phyloP scores from a whole-genome alignment of 768 basidiomycete genomes.

The Suillus brevipes region DNA sequence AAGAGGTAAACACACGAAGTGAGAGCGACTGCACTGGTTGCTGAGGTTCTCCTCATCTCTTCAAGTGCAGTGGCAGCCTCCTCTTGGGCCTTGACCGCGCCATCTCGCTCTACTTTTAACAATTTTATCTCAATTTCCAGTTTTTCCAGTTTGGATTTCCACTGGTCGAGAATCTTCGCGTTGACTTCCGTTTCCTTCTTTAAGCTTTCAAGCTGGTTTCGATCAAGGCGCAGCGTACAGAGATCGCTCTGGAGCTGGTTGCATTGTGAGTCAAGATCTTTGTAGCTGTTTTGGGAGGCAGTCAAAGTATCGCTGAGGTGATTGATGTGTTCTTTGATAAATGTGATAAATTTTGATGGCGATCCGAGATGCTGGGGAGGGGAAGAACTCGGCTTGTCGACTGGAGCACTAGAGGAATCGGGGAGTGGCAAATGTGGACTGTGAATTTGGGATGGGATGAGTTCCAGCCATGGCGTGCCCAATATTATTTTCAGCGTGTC shows the following conservation, averaged over 20 bases:
- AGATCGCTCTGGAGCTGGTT: slow-evolving; percentile 1
- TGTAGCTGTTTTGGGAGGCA: not conserved
- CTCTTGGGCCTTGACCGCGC: not conserved
- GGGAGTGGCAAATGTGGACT: not conserved
- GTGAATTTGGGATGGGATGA: not conserved
- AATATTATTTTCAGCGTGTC: slow-evolving; percentile 2
- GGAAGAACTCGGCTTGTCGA: not conserved
- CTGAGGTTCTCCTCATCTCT: not conserved
- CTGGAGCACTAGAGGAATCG: not conserved
- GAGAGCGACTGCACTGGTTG: not conserved
- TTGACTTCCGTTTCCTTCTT: not conserved
- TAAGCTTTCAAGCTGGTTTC: not conserved
- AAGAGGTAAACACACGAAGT: not conserved
- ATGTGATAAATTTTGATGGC: not conserved
- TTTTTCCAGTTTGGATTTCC: not conserved
- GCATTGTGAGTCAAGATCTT: not conserved
- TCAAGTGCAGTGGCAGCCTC: not conserved
- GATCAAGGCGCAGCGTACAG: not conserved
- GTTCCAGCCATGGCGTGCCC: slow-evolving; percentile 4
- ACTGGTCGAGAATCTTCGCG: not conserved
- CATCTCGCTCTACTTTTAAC: slow-evolving; percentile 2
- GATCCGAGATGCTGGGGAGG: not conserved
- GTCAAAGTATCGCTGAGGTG: not conserved
- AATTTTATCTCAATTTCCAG: not conserved
- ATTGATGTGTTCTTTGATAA: not conserved